Base-by-base conservation (phyloP, 2,329 filamentous ascomycete genomes). In the Trichophyton verrucosum region DNA sequence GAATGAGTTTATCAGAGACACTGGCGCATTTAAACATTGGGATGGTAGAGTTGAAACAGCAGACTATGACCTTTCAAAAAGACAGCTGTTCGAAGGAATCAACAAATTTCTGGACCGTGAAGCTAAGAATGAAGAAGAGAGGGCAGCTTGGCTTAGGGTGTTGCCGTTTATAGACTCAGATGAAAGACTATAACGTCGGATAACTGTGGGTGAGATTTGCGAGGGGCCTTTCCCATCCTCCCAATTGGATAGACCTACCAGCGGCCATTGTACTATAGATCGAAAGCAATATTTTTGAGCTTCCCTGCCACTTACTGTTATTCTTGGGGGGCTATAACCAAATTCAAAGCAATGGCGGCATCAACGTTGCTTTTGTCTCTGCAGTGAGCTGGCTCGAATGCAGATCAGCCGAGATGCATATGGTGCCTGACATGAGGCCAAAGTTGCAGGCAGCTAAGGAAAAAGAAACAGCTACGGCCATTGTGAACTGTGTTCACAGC, bases 1-100 rank as follows among this genome's bases (percentile, higher is more conserved):
- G 68, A 49, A 65, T 33, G 57, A 44, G 9, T 68, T 67, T 46
- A 51, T 67, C 47, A 17, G 27, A 20, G 67, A 68, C 33, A 67
- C 64, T 49, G 68, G 68, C 9, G 64, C 63, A 59, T 67, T 66
- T 42, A 68, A 68, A 59, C 65, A 67, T 61, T 68, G 67, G 66
- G 67, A 68, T 64, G 36, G 61, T 20, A 47, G 44, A 20, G 20
- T 47, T 11, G 44, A 47, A 22, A 24, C 20, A 22, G 44, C 2
- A 17, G 64, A 68, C 55, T 68, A 66, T 59, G 63, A 67, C 30
- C 49, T 47, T 1, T 66, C 66, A 11, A 66, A 59, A 60, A 66
- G 20, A 57, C 40, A 66, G 55, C 66, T 69, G 6, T 65, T 61
- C 49, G 66, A 68, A 20, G 67, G 66, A 8, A 60, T 67, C 8